These are phyloP conservation scores for Kewa caespitosa DNA, from an alignment of 179 eudicot species.

Conservation along the genomic window DNA sequence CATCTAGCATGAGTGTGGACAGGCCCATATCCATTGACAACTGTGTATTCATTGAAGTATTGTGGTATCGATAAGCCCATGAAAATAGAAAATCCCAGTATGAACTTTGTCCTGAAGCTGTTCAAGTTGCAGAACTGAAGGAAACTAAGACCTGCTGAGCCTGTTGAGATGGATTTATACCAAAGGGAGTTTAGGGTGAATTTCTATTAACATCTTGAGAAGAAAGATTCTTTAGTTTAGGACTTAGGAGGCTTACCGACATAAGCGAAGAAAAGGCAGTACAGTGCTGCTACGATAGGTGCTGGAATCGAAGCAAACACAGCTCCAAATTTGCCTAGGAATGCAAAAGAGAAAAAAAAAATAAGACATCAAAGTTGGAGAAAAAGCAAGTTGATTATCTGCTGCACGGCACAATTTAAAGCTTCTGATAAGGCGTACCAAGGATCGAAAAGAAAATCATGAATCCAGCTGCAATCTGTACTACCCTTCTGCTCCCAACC, in stretches of 20 bases:
- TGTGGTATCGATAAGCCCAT: constrained; percentile 95
- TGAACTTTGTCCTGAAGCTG: constrained; percentile 83
- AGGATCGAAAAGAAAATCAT: constrained; percentile 54
- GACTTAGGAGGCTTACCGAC: constrained; percentile 34
- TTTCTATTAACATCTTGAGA: background rate
- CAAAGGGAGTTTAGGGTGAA: background rate
- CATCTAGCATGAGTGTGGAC: constrained; percentile 87
- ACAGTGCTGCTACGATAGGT: constrained; percentile 51
- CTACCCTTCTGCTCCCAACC: constrained; percentile 56
- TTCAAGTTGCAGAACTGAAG: constrained; percentile 94
- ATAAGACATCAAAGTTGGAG: background rate
- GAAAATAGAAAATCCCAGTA: constrained; percentile 81
- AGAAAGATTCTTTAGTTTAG: background rate
- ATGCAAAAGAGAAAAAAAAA: background rate
- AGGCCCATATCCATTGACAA: constrained; percentile 70
- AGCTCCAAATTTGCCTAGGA: constrained; percentile 50
- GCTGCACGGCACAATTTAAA: background rate
- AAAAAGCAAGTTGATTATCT: background rate
- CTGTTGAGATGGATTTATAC: constrained; percentile 33
- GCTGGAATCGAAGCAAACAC: constrained; percentile 56
- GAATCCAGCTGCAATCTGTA: constrained; percentile 46
- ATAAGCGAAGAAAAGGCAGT: constrained; percentile 56
- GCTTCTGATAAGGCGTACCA: constrained; percentile 26
- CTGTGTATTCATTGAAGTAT: constrained; percentile 77
- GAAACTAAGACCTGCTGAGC: constrained; percentile 79